Evolutionary conservation across 768 basidiomycete genomes (phyloP).

Genomic region (Auriculariales sp.): DNA sequence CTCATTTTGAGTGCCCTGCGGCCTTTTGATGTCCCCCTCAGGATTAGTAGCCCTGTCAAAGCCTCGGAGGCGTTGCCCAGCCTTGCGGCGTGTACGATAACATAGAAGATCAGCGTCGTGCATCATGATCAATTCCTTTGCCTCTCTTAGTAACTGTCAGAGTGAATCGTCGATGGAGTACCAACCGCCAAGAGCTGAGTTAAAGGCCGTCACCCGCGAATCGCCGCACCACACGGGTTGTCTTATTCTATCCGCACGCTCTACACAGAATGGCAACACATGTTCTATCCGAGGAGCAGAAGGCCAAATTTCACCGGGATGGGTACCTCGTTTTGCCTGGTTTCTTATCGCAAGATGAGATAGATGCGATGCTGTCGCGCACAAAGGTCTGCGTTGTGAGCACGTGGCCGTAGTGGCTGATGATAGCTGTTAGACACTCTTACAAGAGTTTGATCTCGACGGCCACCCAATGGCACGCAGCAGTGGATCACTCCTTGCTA

Average conservation of each 20-base stretch:
- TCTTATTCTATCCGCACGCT: not conserved
- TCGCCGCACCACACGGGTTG: too few species aligned
- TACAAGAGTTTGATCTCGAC: conserved; percentile 63
- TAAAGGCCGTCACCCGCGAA: too few species aligned
- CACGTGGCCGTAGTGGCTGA: not conserved
- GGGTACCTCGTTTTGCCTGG: conserved; percentile 65
- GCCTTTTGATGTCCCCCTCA: not conserved
- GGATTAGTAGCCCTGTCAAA: too few species aligned
- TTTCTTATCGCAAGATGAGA: conserved; percentile 51
- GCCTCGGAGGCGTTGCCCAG: too few species aligned
- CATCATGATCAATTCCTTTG: too few species aligned
- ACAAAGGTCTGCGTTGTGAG: conserved; percentile 31
- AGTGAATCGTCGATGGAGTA: too few species aligned
- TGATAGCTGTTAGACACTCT: conserved; percentile 20
- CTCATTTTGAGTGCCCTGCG: not conserved
- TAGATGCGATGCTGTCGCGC: conserved; percentile 46
- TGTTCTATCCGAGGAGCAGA: conserved; percentile 35
- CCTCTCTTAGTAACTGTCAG: too few species aligned
- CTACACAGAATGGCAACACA: not conserved
- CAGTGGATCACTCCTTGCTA: not conserved
- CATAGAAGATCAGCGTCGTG: too few species aligned
- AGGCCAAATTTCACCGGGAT: conserved; percentile 46
- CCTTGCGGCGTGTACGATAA: not conserved
- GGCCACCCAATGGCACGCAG: conserved; percentile 63
- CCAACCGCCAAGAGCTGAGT: too few species aligned